Evolutionary conservation across 768 basidiomycete species (phyloP).

Genomic region (Botryobasidium botryosum): DNA sequence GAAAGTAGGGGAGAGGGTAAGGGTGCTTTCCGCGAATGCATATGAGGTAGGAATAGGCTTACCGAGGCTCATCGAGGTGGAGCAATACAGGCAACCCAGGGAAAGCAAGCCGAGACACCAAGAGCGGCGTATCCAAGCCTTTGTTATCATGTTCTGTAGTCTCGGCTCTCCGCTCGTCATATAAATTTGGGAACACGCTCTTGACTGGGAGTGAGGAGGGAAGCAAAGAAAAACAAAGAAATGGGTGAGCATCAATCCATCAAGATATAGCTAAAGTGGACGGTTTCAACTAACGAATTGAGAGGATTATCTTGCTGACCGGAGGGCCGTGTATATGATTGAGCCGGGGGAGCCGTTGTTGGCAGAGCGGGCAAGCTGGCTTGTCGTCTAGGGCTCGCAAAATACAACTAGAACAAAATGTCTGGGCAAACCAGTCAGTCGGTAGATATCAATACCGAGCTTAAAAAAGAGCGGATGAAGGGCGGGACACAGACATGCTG

Average conservation of each 20-base stretch:
- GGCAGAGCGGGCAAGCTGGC: conserved; percentile 68
- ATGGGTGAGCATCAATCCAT: too few species aligned
- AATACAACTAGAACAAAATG: conserved; percentile 80
- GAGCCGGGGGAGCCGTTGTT: conserved; percentile 56
- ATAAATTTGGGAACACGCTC: conserved; percentile 46
- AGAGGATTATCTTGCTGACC: conserved; percentile 43
- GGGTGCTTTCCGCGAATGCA: too few species aligned
- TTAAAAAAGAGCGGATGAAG: too few species aligned
- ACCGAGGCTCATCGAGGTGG: conserved; percentile 89
- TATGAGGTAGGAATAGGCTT: too few species aligned
- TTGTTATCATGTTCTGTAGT: conserved; percentile 68
- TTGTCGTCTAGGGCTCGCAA: conserved; percentile 83
- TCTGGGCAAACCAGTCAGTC: conserved; percentile 31
- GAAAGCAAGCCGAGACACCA: conserved; percentile 78
- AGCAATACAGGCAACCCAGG: conserved; percentile 79
- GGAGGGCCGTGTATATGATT: conserved; percentile 68
- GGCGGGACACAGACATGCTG: conserved; percentile 82
- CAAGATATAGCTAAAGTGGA: too few species aligned
- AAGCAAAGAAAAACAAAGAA: background rate
- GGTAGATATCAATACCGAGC: background rate
- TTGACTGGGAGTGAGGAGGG: too few species aligned
- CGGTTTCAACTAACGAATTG: too few species aligned
- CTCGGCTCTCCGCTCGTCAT: conserved; percentile 44
- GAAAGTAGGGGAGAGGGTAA: too few species aligned
- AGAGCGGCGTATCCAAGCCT: conserved; percentile 69